phyloP scores from a whole-genome alignment of 202 grass and related monocot species.

The Alloteropsis angusta region DNA sequence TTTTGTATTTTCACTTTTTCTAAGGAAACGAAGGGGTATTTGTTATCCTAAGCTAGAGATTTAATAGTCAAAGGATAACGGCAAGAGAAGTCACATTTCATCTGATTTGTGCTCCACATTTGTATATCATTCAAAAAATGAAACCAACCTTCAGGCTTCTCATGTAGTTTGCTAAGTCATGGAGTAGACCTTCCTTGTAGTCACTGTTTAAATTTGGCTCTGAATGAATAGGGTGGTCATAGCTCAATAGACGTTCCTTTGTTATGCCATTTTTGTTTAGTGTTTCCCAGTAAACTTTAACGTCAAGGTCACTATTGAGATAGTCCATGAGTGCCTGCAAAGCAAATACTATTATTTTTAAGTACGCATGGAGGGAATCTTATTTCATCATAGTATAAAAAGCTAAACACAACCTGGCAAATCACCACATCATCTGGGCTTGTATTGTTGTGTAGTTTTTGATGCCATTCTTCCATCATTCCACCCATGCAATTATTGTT shows the following conservation, averaged over 20 bases:
- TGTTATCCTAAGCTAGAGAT: too few species aligned
- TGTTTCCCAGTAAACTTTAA: constrained; percentile 75
- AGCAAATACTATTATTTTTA: not conserved
- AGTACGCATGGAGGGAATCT: not conserved
- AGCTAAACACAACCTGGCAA: constrained; percentile 55
- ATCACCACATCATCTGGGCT: constrained; percentile 93
- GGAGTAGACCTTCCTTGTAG: constrained; percentile 68
- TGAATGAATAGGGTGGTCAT: constrained; percentile 82
- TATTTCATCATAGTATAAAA: not conserved
- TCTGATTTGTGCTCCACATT: constrained; percentile 6
- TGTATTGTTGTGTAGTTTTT: constrained; percentile 92
- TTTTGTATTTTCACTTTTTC: not conserved
- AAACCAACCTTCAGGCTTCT: constrained; percentile 68
- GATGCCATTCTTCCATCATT: constrained; percentile 98
- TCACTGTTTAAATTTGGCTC: constrained; percentile 76
- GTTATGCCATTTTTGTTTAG: constrained; percentile 82
- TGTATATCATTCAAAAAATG: too few species aligned
- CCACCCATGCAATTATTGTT: constrained; percentile 85
- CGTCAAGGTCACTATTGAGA: constrained; percentile 62
- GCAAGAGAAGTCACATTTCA: too few species aligned
- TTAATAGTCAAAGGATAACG: too few species aligned
- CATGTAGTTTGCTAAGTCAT: constrained; percentile 65
- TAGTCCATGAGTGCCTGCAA: constrained; percentile 76
- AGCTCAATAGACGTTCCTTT: constrained; percentile 72
- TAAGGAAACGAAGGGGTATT: not conserved